These are phyloP conservation scores for Alternaria arborescens DNA, from an alignment of 2,329 filamentous ascomycete species.

Conservation along the genomic window DNA sequence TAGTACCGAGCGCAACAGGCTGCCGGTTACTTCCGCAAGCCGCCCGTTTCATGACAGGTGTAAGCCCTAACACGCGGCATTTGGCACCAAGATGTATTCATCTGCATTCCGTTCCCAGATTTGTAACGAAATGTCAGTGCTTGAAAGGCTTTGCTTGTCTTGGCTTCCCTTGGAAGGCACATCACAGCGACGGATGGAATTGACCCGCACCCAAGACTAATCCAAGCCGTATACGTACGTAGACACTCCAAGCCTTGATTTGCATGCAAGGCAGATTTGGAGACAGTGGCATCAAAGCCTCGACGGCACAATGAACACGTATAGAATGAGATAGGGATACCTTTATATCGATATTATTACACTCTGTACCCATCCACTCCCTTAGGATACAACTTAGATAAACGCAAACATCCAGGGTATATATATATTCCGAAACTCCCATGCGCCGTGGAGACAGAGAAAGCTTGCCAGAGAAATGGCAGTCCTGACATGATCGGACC, in stretches of 20 bases:
- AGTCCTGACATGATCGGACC: slow-evolving; percentile 2
- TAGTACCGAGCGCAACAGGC: background rate
- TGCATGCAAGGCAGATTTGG: background rate
- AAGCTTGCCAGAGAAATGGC: background rate
- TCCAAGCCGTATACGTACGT: background rate
- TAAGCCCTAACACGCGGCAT: slow-evolving; percentile 2
- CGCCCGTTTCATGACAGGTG: background rate
- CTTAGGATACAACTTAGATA: background rate
- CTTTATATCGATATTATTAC: background rate
- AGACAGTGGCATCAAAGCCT: background rate
- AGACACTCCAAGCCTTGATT: background rate
- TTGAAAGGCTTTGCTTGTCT: slow-evolving; percentile 2
- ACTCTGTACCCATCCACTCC: background rate
- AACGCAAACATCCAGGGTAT: background rate
- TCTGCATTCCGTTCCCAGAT: background rate
- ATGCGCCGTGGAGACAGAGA: background rate
- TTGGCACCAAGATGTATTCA: background rate
- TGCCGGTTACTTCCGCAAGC: slow-evolving; percentile 1
- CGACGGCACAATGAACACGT: background rate
- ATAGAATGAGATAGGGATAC: background rate
- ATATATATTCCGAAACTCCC: background rate
- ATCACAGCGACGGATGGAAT: background rate
- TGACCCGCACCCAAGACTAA: background rate
- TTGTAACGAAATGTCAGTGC: slow-evolving; percentile 1
- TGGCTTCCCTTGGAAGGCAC: slow-evolving; percentile 1